Base-by-base conservation (phyloP, 139 green algal genomes). In the Volvox reticuliferus region DNA sequence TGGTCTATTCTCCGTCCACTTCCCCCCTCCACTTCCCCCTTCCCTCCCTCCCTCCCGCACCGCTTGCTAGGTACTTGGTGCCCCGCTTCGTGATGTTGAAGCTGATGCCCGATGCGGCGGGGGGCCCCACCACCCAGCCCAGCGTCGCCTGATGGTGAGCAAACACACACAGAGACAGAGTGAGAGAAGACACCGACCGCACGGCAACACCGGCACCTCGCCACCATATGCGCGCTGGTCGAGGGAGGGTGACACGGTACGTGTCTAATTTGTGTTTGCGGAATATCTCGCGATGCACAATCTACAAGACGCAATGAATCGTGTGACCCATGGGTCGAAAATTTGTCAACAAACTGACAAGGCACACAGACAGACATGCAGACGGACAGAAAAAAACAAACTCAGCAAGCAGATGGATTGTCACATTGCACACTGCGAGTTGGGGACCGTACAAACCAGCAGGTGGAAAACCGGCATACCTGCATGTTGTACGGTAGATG, bases 401-500 rank as follows among this genome's bases (percentile, higher is more conserved):
- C n/a, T n/a, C n/a, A n/a, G n/a, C n/a, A n/a, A n/a, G n/a, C n/a
- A n/a, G n/a, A n/a, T n/a, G n/a, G n/a, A n/a, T n/a, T n/a, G n/a
- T n/a, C n/a, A n/a, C n/a, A n/a, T n/a, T n/a, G n/a, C n/a, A n/a
- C n/a, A n/a, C n/a, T n/a, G n/a, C n/a, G n/a, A n/a, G n/a, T n/a
- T n/a, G n/a, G n/a, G n/a, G n/a, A n/a, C n/a, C n/a, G n/a, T n/a
- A n/a, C n/a, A n/a, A n/a, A n/a, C n/a, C n/a, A n/a, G n/a, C n/a
- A n/a, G n/a, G n/a, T n/a, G n/a, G 28, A 82, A 35, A 62, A 22
- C 76, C 32, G 21, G 33, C 76, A 44, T 65, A 94, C 92, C 92
- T 92, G 92, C 73, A 86, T 91, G 92, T 94, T 93, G 80, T 88
- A 71, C 33, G 87, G 87, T 77, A 93, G 83, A 14, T 86, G 65